Conservation (phyloP, 1,284 basidiomycete species). For the Ceratobasidium papillatum region DNA sequence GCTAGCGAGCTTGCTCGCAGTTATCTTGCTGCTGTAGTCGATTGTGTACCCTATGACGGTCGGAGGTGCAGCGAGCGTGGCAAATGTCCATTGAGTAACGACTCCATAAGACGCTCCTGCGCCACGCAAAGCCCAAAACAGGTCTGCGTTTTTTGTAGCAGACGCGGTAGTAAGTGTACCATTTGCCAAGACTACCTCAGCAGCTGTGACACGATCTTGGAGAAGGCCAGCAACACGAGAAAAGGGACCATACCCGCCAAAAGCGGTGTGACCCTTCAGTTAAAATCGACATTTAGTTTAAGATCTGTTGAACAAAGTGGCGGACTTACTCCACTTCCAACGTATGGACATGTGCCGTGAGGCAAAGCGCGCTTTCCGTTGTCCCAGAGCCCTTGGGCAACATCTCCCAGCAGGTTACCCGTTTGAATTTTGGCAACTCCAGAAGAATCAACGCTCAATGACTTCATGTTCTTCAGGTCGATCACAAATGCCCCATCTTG, state of each 20-base stretch:
- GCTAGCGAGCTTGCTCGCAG: conserved; percentile 9
- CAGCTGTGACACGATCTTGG: conserved; percentile 39
- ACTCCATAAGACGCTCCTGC: conserved; percentile 50
- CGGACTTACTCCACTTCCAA: conserved; percentile 4
- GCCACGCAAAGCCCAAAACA: conserved; percentile 52
- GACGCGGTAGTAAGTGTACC: conserved; percentile 42
- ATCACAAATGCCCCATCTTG: conserved; percentile 43
- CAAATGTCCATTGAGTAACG: conserved; percentile 41
- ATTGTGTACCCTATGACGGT: conserved; percentile 34
- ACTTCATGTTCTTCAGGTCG: conserved; percentile 43
- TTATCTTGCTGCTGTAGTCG: neutral
- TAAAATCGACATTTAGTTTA: neutral
- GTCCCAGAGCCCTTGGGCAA: conserved; percentile 43
- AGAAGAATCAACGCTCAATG: conserved; percentile 34
- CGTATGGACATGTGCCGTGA: conserved; percentile 22
- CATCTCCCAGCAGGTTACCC: conserved; percentile 43
- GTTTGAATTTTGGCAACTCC: conserved; percentile 39
- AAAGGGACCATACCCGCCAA: conserved; percentile 40
- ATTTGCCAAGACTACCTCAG: conserved; percentile 45
- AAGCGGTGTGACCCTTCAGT: conserved; percentile 37
- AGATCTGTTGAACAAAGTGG: neutral
- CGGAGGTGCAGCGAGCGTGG: conserved; percentile 33
- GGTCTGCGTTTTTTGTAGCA: conserved; percentile 43
- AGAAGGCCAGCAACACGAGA: conserved; percentile 37
- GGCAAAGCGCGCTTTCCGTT: conserved; percentile 35